These are phyloP conservation scores for Verticillium isaacii DNA, from an alignment of 2,329 filamentous ascomycete genomes.

Conservation along the genomic window DNA sequence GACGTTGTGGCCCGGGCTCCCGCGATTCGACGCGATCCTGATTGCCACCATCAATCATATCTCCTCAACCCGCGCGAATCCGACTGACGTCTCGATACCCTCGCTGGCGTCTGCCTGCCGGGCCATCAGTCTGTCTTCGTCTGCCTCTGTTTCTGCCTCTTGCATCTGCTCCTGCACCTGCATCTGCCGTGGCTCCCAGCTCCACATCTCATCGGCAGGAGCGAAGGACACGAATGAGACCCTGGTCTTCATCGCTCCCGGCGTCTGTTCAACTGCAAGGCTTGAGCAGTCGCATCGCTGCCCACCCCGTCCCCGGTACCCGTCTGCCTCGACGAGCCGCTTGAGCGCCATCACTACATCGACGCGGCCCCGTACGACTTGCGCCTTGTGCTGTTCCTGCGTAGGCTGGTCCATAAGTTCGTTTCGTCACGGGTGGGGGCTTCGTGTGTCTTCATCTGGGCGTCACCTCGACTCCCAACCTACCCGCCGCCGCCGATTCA, in stretches of 20 bases:
- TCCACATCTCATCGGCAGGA: slow-evolving; percentile 17
- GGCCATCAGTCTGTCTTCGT: neutral
- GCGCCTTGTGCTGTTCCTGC: neutral
- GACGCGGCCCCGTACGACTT: neutral
- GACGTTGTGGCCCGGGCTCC: neutral
- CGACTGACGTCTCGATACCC: too few species aligned
- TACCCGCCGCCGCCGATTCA: slow-evolving; percentile 2
- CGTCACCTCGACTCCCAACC: slow-evolving; percentile 29
- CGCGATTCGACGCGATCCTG: neutral
- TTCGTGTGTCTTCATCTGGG: slow-evolving; percentile 17
- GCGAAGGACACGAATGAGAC: slow-evolving; percentile 30
- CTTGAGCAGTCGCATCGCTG: neutral
- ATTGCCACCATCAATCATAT: neutral
- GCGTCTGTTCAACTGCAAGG: slow-evolving; percentile 9
- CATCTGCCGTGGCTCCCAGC: slow-evolving; percentile 9
- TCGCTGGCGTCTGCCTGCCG: too few species aligned
- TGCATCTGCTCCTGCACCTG: slow-evolving; percentile 7
- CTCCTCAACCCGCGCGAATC: neutral
- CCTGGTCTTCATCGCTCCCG: slow-evolving; percentile 33
- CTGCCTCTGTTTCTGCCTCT: neutral
- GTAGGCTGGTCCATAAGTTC: neutral
- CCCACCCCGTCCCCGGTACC: neutral
- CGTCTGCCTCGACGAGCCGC: neutral
- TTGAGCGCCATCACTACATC: neutral
- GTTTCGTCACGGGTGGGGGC: neutral